These are phyloP conservation scores for Trametes meyenii DNA, from an alignment of 768 basidiomycete species.

Conservation along the genomic window DNA sequence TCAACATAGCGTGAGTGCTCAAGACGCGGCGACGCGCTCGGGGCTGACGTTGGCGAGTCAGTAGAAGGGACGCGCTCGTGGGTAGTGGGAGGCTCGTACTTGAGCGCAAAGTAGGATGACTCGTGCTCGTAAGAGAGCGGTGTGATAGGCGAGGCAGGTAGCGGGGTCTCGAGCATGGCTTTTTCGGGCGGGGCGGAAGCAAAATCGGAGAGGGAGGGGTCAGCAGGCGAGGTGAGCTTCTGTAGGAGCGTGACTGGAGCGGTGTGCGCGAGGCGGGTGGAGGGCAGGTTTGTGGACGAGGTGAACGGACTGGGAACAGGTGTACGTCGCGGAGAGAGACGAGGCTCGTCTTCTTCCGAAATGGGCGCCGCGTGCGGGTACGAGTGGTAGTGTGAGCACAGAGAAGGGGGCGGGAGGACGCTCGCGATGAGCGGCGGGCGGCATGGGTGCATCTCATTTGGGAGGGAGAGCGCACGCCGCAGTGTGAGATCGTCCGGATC, in stretches of 20 bases:
- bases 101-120: constrained; percentile 11
- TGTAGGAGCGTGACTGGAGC: background rate
- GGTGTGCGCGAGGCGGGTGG: constrained; percentile 3
- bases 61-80: background rate
- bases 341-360: constrained; percentile 38
- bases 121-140: background rate
- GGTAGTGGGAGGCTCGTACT: constrained; percentile 1
- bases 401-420: too few species aligned
- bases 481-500: constrained; percentile 8
- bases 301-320: constrained; percentile 13
- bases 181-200: background rate
- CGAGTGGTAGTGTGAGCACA: background rate
- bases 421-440: background rate
- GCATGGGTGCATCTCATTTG: constrained; percentile 8
- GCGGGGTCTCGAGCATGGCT: constrained; percentile 11
- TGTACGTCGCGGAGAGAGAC: constrained; percentile 23
- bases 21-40: constrained; percentile 14
- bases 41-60: constrained; percentile 10
- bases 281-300: constrained; percentile 10
- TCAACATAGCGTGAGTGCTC: background rate
- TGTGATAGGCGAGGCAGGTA: constrained; percentile 11
- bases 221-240: background rate
- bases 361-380: constrained; percentile 5
- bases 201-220: background rate
- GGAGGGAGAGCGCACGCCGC: constrained; percentile 19